Base-by-base conservation (phyloP, 805 yeast genomes). In the Cyberlindnera sargentensis region DNA sequence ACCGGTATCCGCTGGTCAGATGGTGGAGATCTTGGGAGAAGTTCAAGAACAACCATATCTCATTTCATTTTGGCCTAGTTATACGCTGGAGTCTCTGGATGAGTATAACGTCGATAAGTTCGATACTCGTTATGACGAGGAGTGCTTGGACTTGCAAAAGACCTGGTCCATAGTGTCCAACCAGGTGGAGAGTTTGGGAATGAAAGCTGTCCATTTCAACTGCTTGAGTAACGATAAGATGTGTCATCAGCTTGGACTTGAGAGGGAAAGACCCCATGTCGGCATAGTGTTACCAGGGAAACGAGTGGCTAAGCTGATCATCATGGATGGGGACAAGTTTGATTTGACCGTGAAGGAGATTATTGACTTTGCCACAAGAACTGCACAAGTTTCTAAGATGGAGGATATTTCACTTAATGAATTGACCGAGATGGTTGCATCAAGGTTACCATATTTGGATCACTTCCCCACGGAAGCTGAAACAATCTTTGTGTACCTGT, bases 41-140 rank as follows among this genome's bases (percentile, higher is more conserved):
- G 67, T 72, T 15, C 56, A 56, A 6, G 57, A 62, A 1, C 62
- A 64, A 27, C 85, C 91, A 2, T 61, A 67, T 42, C 63, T 84
- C 48, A 69, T 84, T 4, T 72, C 84, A 11, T 79, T 84, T 47
- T 83, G 84, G 77, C 89, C 90, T 3, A 62, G 79, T 3, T 60
- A 70, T 5, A 67, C 70, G 37, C 60, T 72, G 28, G 49, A 56
- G 3, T 64, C 61, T 34, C 60, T 70, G 31, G 64, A 65, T 41
- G 53, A 49, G 6, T 45, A 53, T 23, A 50, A 55, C 11, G 54
- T 58, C 10, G 70, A 66, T 4, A 61, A 62, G 4, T 67, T 67
- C 42, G 52, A 53, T n/a, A 55, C 62, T 5, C 76, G 73, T 43
- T 50, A 55, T 7, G 78, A 83, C 53, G 66, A 68, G 15, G 70